Evolutionary conservation across 2,329 filamentous ascomycete species (phyloP), one percentile per base, ranked within the genome.

Genomic region (Geosmithia putterillii): DNA sequence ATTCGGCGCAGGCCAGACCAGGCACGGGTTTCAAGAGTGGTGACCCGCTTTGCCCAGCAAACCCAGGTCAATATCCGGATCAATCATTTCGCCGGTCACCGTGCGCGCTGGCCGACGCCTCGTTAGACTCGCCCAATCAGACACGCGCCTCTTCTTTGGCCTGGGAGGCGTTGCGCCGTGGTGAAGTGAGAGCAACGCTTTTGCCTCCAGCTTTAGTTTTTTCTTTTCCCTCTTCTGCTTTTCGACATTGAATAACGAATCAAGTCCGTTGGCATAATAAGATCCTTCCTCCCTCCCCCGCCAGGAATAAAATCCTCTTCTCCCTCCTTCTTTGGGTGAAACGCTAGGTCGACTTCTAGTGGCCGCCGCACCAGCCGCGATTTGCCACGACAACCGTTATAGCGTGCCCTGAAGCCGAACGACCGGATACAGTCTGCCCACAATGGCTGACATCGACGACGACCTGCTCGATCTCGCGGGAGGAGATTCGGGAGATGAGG

Each of bases 381-480:
- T 32, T 32, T 32, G 10, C 28, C 28, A 32, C 28, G 28, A 14
- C 10, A 32, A 12, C 28, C 28, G 28, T 32, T 9, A 21, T 38
- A 18, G 15, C 9, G 9, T 34, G 28, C 23, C 28, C 10, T 14
- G 28, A 32, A 21, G 17, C 4, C 17, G 18, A 44, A 7, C 15
- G 12, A 19, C 9, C 36, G 25, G 18, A 47, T n/a, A n/a, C n/a
- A n/a, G n/a, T n/a, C n/a, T n/a, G n/a, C n/a, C n/a, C n/a, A 73
- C 50, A 55, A 94, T 95, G 88, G 83, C 86, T 45, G 86, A 90
- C 58, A 76, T 95, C 52, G 90, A 96, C 59, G 88, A 90, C 54
- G 90, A 95, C 68, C 81, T 96, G 51, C 82, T 96, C 50, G 89
- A 86, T 57, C 80, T 96, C 51, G 92, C 89, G 44, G 92, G 87